Conservation (phyloP, 768 basidiomycete species). For the Galerina marginata region DNA sequence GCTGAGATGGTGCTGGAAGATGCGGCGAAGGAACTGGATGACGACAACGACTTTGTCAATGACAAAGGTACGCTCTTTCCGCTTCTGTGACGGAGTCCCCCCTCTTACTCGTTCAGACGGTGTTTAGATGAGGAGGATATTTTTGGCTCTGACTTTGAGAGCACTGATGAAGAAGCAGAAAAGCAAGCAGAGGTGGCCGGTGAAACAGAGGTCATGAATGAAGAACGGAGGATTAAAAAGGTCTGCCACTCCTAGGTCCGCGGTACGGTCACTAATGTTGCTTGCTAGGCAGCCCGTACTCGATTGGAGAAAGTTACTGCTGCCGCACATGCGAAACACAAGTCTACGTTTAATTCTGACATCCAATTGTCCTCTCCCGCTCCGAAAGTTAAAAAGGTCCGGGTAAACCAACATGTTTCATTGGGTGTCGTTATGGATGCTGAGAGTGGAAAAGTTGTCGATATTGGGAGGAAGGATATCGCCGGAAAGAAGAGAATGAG, state of each 20-base stretch:
- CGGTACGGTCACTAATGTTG: background rate
- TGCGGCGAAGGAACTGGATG: slow-evolving; percentile 62
- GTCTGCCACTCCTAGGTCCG: slow-evolving; percentile 28
- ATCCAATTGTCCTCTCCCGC: slow-evolving; percentile 36
- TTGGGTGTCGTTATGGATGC: slow-evolving; percentile 60
- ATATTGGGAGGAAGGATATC: slow-evolving; percentile 26
- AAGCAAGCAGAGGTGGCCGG: slow-evolving; percentile 59
- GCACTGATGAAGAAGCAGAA: slow-evolving; percentile 76
- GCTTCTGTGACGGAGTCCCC: background rate
- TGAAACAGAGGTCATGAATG: slow-evolving; percentile 63
- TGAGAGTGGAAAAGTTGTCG: slow-evolving; percentile 64
- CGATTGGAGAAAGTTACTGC: slow-evolving; percentile 68
- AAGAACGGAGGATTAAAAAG: slow-evolving; percentile 60
- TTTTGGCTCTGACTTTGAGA: slow-evolving; percentile 85
- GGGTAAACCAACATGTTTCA: slow-evolving; percentile 53
- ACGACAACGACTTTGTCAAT: slow-evolving; percentile 74
- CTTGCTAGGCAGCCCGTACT: slow-evolving; percentile 54
- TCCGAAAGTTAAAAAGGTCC: slow-evolving; percentile 25
- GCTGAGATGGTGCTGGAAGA: slow-evolving; percentile 72
- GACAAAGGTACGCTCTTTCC: slow-evolving; percentile 56
- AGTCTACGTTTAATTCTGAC: slow-evolving; percentile 70
- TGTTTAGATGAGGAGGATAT: slow-evolving; percentile 77
- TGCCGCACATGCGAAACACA: slow-evolving; percentile 68
- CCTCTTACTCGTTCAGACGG: slow-evolving; percentile 18
- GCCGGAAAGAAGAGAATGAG: slow-evolving; percentile 58